These are phyloP conservation scores for Tricholoma flavovirens DNA, from an alignment of 768 basidiomycete genomes.

Conservation along the genomic window DNA sequence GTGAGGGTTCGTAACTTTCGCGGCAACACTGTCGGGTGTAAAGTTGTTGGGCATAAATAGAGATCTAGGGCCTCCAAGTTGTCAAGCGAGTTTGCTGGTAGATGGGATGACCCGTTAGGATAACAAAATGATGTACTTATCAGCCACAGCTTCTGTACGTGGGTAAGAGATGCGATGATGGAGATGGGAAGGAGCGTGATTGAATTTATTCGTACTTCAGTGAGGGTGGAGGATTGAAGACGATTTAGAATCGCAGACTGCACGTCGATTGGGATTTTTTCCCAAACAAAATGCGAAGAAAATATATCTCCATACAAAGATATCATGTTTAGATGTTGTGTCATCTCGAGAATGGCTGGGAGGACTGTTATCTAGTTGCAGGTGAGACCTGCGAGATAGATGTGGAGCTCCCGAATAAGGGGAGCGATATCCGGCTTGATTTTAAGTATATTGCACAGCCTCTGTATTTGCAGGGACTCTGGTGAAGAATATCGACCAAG, in stretches of 20 bases:
- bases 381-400: not conserved
- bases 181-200: not conserved
- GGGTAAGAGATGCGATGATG: not conserved
- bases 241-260: not conserved
- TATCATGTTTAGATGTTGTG: not conserved
- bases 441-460: not conserved
- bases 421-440: not conserved
- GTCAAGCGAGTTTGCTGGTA: too few relatives aligned
- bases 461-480: too few relatives aligned
- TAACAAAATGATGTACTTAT: too few relatives aligned
- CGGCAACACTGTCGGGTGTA: too few relatives aligned
- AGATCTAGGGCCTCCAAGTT: too few relatives aligned
- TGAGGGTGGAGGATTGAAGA: not conserved
- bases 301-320: not conserved
- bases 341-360: not conserved
- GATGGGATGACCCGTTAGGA: too few relatives aligned
- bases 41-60: too few relatives aligned
- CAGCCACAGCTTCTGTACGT: not conserved
- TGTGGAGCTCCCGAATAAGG: not conserved
- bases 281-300: not conserved
- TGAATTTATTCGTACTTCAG: too few relatives aligned
- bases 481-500: not conserved
- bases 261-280: not conserved
- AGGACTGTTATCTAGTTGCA: not conserved
- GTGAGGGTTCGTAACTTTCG: too few relatives aligned